Base-by-base conservation (phyloP, 306 rosid genomes). In the Astragalus glycyphyllos region DNA sequence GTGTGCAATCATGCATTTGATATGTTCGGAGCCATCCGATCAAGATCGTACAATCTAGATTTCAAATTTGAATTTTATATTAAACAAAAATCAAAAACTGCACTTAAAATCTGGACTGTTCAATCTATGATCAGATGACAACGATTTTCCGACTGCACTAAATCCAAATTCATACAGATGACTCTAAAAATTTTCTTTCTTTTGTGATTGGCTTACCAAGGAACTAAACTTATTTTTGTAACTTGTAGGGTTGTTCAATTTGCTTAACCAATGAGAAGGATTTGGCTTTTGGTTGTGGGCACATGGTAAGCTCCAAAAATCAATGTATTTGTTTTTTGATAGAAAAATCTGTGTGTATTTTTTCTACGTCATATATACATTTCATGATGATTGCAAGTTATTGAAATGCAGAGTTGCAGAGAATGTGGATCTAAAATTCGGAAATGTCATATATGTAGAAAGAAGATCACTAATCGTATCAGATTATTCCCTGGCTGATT, bases 261-360 rank as follows among this genome's bases (percentile, higher is more conserved):
- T 81, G 84, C 58, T 44, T 71, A 17, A 51, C 41, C 46, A 76
- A 51, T 71, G 81, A 71, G 57, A 76, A 60, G 75, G 77, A 69
- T 72, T n/a, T 71, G 79, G 67, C 81, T 12, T 81, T 81, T 53
- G 81, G 71, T 14, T 81, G 84, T 71, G 84, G 84, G 20, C 81
- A 81, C 61, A 76, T 76, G 79, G 81, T 81, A 72, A 80, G 49
- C 10, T 48, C 50, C 44, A 35, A 26, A 37, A 40, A 38, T 38
- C 44, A 62, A 16, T 4, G 12, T 12, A 14, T 6, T 20, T 20
- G 1, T 20, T 20, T 20, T 20, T 20, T 20, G 23, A 20, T 20
- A 20, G 23, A 20, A 20, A 20, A 20, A 20, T n/a, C n/a, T 2
- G 2, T 23, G 29, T 2, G 29, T 23, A 23, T 23, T 38, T 50